These are phyloP conservation scores for Capsicum rhomboideum DNA, from an alignment of 257 asterid genomes.

Conservation along the genomic window DNA sequence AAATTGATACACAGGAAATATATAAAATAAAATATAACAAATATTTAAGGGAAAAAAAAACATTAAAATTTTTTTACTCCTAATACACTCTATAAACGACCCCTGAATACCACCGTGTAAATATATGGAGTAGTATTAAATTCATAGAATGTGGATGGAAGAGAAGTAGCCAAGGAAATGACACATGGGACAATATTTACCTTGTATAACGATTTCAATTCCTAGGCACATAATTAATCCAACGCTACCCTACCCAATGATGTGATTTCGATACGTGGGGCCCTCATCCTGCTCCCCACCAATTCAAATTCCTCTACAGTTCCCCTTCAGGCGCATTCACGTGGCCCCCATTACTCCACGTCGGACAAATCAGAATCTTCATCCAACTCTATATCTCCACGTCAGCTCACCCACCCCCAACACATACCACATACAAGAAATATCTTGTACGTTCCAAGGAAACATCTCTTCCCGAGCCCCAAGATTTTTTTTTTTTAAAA, in stretches of 20 bases:
- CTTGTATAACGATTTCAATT: not conserved
- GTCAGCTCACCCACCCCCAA: constrained; percentile 6
- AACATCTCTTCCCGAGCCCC: constrained; percentile 11
- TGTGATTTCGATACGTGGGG: not conserved
- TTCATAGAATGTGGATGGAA: not conserved
- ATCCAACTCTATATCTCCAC: constrained; percentile 10
- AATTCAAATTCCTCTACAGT: not conserved
- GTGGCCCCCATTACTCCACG: constrained; percentile 22
- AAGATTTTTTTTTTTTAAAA: no score
- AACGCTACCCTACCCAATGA: not conserved
- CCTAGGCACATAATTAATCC: not conserved
- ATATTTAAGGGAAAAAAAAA: no score
- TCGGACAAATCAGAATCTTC: constrained; percentile 19
- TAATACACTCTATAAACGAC: no score
- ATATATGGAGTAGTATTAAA: no score
- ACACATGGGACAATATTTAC: not conserved
- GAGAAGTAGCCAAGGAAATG: not conserved
- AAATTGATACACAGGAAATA: no score
- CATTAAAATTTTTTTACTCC: no score
- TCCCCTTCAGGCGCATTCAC: constrained; percentile 8
- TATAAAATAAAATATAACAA: no score
- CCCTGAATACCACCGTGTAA: no score
- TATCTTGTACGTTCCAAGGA: constrained; percentile 23
- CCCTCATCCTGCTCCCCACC: not conserved
- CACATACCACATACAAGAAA: constrained; percentile 7